Evolutionary conservation across 2,329 filamentous ascomycete genomes (phyloP).

Genomic region (Trichoderma guizhouense): DNA sequence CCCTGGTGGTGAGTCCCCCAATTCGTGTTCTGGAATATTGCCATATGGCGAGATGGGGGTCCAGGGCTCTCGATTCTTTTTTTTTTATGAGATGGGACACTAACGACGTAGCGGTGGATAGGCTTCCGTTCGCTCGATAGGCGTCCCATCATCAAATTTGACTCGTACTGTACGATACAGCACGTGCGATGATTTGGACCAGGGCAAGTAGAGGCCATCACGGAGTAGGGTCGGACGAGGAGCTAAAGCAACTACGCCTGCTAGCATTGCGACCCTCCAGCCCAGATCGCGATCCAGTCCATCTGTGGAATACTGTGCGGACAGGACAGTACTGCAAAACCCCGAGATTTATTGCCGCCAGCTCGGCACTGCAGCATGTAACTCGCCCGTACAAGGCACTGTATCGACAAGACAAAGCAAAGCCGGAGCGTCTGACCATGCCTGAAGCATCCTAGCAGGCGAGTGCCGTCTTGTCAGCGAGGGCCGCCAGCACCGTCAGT

Average conservation of each 20-base stretch:
- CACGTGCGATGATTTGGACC: background rate
- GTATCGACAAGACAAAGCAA: background rate
- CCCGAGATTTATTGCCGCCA: background rate
- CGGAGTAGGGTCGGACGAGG: background rate
- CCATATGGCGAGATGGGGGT: background rate
- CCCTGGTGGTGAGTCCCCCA: background rate
- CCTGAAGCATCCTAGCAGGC: background rate
- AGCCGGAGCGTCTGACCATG: background rate
- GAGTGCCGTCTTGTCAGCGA: conserved; percentile 6
- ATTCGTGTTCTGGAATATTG: background rate
- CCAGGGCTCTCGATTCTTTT: background rate
- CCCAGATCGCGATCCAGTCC: conserved; percentile 9
- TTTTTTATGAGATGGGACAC: background rate
- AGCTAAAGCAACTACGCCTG: background rate
- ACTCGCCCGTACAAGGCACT: background rate
- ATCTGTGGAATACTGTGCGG: conserved; percentile 4
- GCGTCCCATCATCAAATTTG: background rate
- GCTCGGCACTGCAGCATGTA: background rate
- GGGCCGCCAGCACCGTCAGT: background rate
- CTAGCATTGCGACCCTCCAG: background rate
- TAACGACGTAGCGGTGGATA: background rate
- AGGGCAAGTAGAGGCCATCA: background rate
- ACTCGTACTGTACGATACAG: background rate
- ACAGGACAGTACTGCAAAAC: background rate
- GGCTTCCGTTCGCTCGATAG: background rate